Evolutionary conservation across 345 rosid species (phyloP), one percentile per base, ranked within the genome.

Genomic region (Cardamine occulta): DNA sequence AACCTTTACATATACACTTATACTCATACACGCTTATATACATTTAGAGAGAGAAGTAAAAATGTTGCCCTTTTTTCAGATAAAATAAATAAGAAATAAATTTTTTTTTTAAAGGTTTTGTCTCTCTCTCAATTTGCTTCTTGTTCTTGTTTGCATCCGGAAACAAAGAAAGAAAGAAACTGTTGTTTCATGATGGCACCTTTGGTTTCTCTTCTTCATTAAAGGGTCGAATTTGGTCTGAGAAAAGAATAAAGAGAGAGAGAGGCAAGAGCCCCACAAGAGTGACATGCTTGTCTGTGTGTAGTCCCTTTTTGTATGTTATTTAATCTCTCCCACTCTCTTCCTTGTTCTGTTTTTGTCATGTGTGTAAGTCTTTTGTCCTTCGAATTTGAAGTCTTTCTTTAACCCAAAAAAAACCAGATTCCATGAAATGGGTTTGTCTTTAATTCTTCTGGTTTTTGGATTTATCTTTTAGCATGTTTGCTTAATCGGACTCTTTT

Each of bases 141-240:
- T 62, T 74, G 57, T 67, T 73, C 69, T 78, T 78, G 74, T 72
- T 77, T 78, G 77, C 77, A 78, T 53, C 77, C 49, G 66, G 72
- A 58, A 69, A 68, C 45, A 42, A 69, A 35, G 51, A 56, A 72
- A 57, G 73, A 56, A 72, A 58, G 73, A 58, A 51, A 72, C 58
- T 79, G 78, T 65, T 65, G 72, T 66, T 78, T 67, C 35, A 73
- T 79, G 59, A 73, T 79, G 65, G 55, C 29, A 57, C 42, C 66
- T 77, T 65, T 63, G 67, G 80, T 65, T 65, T 61, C 65, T 79
- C 45, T 68, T 67, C 74, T 78, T 79, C 87, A 69, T 68, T 79
- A 88, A 86, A 81, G 81, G 84, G 93, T 84, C 85, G 59, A 68
- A 69, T 80, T 87, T 84, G 84, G 82, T 82, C 68, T 60, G 67